A percentile compares a stretch with the other conserved stretches of the same genome.
phyloP scores from a whole-genome alignment of 495 filamentous ascomycete genomes.

The Aspergillus steynii region DNA sequence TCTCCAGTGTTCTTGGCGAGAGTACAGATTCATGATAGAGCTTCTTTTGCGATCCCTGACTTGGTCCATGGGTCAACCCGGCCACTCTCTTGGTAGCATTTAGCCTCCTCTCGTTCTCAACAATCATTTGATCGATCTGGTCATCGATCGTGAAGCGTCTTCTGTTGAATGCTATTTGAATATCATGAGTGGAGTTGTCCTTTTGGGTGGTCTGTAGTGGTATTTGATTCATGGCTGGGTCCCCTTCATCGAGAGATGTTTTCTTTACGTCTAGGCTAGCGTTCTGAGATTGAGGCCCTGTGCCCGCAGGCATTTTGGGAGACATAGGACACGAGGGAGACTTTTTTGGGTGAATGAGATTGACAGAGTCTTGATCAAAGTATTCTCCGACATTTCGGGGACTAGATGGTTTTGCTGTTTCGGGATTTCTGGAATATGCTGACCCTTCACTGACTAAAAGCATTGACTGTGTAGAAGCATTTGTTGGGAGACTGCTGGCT shows the following conservation, averaged over 20 bases:
- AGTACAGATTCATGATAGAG: background rate
- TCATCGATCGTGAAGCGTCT: conserved; percentile 23
- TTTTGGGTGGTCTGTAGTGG: background rate
- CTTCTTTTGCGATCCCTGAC: background rate
- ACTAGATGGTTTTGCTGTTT: background rate
- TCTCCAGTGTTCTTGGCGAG: background rate
- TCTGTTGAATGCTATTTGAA: background rate
- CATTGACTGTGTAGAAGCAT: conserved; percentile 38
- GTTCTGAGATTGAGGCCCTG: background rate
- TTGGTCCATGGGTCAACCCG: background rate
- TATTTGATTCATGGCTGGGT: background rate
- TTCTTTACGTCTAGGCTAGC: background rate
- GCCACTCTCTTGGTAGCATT: background rate
- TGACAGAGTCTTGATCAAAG: background rate
- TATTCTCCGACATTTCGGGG: background rate
- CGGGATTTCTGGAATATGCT: background rate
- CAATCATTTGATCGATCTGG: conserved; percentile 15
- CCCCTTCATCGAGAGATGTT: background rate
- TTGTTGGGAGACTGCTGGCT: conserved; percentile 1
- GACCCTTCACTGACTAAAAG: conserved; percentile 29
- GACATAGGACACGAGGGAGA: background rate
- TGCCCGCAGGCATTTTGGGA: background rate
- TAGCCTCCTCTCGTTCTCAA: conserved; percentile 14
- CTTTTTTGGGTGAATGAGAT: background rate
- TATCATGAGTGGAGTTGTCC: background rate